Conservation (phyloP, 345 rosid genomes). For the Camelina neglecta region DNA sequence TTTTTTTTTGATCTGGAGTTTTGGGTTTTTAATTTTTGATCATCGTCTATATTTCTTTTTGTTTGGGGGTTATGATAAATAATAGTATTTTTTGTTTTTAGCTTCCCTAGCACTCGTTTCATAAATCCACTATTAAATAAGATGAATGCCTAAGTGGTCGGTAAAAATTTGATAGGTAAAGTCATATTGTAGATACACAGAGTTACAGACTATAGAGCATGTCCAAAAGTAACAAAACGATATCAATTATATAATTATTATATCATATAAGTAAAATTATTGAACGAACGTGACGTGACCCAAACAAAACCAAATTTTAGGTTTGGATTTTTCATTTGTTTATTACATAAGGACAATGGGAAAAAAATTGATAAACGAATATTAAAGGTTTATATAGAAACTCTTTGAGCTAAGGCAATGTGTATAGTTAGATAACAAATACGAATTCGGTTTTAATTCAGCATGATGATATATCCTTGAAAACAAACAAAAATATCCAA, state of each 20-base stretch:
- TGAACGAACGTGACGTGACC: conserved; percentile 3
- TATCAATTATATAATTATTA: not conserved
- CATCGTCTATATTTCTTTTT: conserved; percentile 1
- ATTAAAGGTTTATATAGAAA: not conserved
- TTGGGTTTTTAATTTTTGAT: not conserved
- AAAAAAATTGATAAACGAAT: not conserved
- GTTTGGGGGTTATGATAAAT: conserved; percentile 1
- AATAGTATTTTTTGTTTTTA: not conserved
- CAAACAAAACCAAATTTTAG: not conserved
- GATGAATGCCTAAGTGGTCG: not conserved
- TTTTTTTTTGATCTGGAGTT: conserved; percentile 1
- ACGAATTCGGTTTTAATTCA: not conserved
- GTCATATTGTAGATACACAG: not conserved
- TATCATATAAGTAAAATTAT: not conserved
- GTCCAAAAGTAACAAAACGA: not conserved
- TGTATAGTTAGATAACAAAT: not conserved
- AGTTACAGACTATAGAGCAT: not conserved
- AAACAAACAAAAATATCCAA: not conserved
- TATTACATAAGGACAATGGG: not conserved
- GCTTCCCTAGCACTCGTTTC: not conserved
- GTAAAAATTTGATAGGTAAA: not conserved
- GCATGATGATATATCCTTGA: too few relatives aligned
- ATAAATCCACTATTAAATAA: not conserved
- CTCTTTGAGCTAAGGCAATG: not conserved
- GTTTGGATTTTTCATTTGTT: not conserved